Evolutionary conservation across 805 yeast species (phyloP).

Genomic region (Lachancea sp.): DNA sequence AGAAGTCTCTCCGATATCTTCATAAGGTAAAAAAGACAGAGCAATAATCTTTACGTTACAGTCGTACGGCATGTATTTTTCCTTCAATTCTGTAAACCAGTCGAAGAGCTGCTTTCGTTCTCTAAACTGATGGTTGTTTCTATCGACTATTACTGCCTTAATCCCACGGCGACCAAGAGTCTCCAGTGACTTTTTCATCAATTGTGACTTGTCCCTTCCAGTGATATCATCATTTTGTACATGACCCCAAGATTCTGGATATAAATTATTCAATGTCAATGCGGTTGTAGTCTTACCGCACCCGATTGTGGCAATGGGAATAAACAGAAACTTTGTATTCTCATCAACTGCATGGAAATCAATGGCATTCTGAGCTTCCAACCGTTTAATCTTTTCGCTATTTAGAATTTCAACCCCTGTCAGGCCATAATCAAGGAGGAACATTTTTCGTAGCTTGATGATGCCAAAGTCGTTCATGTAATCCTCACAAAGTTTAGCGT

Average conservation of each 20-base stretch:
- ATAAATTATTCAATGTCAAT: slow-evolving; percentile 48
- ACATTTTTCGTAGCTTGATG: slow-evolving; percentile 61
- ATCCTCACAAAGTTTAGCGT: slow-evolving; percentile 41
- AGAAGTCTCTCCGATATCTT: slow-evolving; percentile 27
- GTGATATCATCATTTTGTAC: slow-evolving; percentile 76
- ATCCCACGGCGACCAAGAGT: slow-evolving; percentile 31
- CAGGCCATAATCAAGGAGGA: slow-evolving; percentile 47
- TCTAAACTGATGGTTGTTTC: slow-evolving; percentile 68
- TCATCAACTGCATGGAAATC: slow-evolving; percentile 34
- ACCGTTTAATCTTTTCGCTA: slow-evolving; percentile 35
- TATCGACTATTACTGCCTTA: slow-evolving; percentile 62
- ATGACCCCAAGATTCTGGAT: slow-evolving; percentile 55
- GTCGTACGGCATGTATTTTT: slow-evolving; percentile 38
- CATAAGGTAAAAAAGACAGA: slow-evolving; percentile 52
- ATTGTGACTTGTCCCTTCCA: slow-evolving; percentile 40
- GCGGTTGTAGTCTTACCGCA: slow-evolving; percentile 91
- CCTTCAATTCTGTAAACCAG: slow-evolving; percentile 41
- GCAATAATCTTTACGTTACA: slow-evolving; percentile 54
- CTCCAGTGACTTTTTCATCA: slow-evolving; percentile 44
- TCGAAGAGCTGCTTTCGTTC: slow-evolving; percentile 66
- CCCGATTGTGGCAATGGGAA: slow-evolving; percentile 87
- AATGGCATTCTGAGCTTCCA: slow-evolving; percentile 36
- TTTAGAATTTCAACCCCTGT: slow-evolving; percentile 54
- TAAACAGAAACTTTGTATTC: slow-evolving; percentile 51
- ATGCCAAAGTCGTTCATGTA: slow-evolving; percentile 62